Base-by-base conservation (phyloP, 176 grass and related monocot genomes). In the Carex pumila region DNA sequence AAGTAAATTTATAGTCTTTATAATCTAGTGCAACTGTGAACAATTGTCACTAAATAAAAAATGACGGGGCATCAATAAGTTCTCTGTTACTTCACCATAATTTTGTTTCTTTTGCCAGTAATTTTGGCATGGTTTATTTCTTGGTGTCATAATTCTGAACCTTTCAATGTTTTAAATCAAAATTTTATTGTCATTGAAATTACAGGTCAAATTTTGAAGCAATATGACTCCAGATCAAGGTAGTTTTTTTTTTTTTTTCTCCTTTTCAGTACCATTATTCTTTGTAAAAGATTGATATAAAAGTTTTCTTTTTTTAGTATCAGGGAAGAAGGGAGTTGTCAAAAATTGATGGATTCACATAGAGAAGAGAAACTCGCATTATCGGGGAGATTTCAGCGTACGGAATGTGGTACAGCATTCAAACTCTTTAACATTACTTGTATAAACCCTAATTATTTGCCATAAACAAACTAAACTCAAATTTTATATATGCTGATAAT, bases 151-250 rank as follows among this genome's bases (percentile, higher is more conserved):
- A 21, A 21, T 71, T 4, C 12, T 18, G 12, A 71, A 62, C 19
- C n/a, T 45, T 71, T 47, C 18, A 71, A 71, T 50, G 8, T 62
- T 62, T 62, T 62, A n/a, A 22, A 22, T 62, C 60, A 62, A 22
- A 62, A 18, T 49, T 52, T 57, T 59, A 61, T 29, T 31, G 4
- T 31, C 56, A 37, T 58, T 67, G 52, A 72, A 85, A 13, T 73
- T 72, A n/a, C 50, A 77, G 70, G 57, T 77, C 67, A 76, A 32
- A 77, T 17, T 61, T 61, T 73, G 59, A 65, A 65, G 62, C 67
- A 83, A 66, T 12, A 52, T 19, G 61, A 66, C 39, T 39, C 12
- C 36, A 22, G 30, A 29, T 65, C 60, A 83, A 67, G 80, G 80
- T 83, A 61, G 8, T 64, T 0, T 6, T 18, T 30, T 64, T 0